Percentiles rank a stretch among this genome's conserved stretches.
phyloP scores from a whole-genome alignment of 768 basidiomycete species.

The Hygrocybe coccinea region DNA sequence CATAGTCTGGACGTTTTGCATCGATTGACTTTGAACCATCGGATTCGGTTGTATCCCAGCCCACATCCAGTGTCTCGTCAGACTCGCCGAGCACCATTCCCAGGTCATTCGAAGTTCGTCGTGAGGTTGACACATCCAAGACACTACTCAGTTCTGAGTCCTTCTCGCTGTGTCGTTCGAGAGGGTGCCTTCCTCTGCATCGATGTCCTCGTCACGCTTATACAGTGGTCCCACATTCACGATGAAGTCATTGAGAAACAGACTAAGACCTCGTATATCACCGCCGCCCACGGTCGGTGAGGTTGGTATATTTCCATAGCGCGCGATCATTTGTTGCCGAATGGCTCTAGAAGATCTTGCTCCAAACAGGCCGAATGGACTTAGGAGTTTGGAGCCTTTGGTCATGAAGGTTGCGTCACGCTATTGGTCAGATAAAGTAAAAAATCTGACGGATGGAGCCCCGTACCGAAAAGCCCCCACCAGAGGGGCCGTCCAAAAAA shows the following conservation, averaged over 20 bases:
- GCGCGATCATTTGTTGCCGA: neutral
- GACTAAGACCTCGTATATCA: neutral
- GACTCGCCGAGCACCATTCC: too few relatives aligned
- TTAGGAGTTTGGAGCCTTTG: neutral
- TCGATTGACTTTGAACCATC: too few relatives aligned
- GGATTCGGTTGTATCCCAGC: too few relatives aligned
- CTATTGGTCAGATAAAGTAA: too few relatives aligned
- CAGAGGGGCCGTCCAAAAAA: neutral
- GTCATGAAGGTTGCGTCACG: too few relatives aligned
- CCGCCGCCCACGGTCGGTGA: neutral
- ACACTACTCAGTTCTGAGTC: neutral
- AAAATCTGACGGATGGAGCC: neutral
- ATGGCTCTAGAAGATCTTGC: neutral
- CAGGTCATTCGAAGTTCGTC: too few relatives aligned
- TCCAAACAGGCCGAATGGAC: neutral
- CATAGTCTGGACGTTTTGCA: too few relatives aligned
- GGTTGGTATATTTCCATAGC: constrained; percentile 1
- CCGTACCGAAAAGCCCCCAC: neutral
- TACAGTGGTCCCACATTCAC: neutral
- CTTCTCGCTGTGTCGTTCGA: neutral
- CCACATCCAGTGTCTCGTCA: too few relatives aligned
- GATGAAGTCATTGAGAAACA: neutral
- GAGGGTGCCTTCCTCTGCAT: neutral
- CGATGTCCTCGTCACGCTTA: neutral
- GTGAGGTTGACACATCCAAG: neutral